These are phyloP conservation scores for Cutaneotrichosporon cyanovorans DNA, from an alignment of 1,284 basidiomycete genomes.

Conservation along the genomic window DNA sequence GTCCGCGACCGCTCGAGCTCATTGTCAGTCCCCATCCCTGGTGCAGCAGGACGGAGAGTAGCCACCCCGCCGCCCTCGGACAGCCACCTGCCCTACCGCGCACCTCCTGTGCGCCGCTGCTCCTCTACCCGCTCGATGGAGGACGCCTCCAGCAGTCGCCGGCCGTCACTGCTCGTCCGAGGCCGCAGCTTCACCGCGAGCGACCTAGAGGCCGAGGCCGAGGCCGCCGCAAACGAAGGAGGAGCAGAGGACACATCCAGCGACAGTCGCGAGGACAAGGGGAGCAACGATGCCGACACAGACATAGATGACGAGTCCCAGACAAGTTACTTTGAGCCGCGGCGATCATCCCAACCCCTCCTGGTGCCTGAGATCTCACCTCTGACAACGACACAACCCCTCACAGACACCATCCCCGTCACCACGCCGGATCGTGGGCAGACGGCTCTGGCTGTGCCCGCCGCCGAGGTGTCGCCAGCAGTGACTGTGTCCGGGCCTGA, in stretches of 20 bases:
- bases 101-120: slow-evolving; percentile 21
- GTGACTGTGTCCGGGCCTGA: neutral
- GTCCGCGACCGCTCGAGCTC: neutral
- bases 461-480: neutral
- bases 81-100: neutral
- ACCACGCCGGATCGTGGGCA: neutral
- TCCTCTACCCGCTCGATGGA: slow-evolving; percentile 16
- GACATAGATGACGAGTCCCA: too few species aligned
- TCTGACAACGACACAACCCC: neutral
- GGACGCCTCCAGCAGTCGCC: slow-evolving; percentile 11
- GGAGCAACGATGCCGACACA: too few species aligned
- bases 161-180: slow-evolving; percentile 36
- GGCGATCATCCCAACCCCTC: neutral
- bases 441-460: neutral
- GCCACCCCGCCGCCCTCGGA: too few species aligned
- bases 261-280: neutral
- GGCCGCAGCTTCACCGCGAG: slow-evolving; percentile 43
- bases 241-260: neutral
- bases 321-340: too few species aligned
- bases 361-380: neutral
- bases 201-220: slow-evolving; percentile 32
- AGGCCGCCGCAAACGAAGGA: neutral
- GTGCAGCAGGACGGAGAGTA: too few species aligned
- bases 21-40: neutral
- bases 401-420: neutral